Evolutionary conservation across 768 basidiomycete genomes (phyloP).

Genomic region (Filobasidium floriforme): DNA sequence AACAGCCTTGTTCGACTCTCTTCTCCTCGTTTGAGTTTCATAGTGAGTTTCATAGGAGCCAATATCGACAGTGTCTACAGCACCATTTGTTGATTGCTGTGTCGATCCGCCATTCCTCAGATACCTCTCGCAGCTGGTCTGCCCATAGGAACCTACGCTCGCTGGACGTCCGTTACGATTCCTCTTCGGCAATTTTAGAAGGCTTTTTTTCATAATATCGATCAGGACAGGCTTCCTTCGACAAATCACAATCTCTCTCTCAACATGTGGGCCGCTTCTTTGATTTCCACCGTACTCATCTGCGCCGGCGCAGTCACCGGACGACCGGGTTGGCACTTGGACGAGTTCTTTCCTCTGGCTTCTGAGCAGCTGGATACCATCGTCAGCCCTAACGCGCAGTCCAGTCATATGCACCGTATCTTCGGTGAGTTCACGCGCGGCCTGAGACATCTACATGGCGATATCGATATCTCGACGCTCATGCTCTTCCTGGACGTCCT

Average conservation of each 20-base stretch:
- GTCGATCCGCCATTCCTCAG: neutral
- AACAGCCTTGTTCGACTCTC: too few relatives aligned
- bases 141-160: neutral
- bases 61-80: too few relatives aligned
- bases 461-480: slow-evolving; percentile 24
- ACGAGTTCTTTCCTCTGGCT: slow-evolving; percentile 22
- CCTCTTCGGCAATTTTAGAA: neutral
- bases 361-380: slow-evolving; percentile 40
- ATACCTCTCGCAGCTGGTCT: slow-evolving; percentile 1
- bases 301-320: neutral
- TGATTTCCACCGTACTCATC: neutral
- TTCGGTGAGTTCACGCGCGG: slow-evolving; percentile 23
- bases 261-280: neutral
- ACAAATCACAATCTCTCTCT: neutral
- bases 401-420: slow-evolving; percentile 40
- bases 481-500: neutral
- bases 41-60: too few relatives aligned
- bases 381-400: slow-evolving; percentile 32
- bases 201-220: neutral
- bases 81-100: neutral
- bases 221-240: neutral
- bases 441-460: too few relatives aligned
- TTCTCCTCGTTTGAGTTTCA: too few relatives aligned
- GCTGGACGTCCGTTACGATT: neutral
- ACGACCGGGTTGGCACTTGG: neutral